Evolutionary conservation across 371 early-diverging fungal species (phyloP).

Genomic region (Saksenaea oblongispora): DNA sequence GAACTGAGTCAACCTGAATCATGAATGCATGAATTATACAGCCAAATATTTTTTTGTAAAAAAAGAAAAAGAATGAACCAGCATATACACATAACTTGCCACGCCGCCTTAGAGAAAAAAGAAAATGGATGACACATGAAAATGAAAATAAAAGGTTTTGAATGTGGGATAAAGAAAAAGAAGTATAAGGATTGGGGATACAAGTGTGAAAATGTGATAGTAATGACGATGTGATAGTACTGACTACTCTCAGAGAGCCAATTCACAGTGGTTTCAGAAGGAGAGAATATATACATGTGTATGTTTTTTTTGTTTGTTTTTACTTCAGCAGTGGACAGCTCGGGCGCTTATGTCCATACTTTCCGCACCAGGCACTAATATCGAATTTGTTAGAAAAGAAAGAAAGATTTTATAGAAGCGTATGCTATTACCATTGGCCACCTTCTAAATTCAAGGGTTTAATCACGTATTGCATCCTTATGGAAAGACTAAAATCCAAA

Average conservation of each 20-base stretch:
- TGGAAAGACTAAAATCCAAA: background rate
- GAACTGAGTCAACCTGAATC: background rate
- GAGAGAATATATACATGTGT: background rate
- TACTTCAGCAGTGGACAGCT: slow-evolving; percentile 19
- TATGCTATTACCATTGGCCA: slow-evolving; percentile 15
- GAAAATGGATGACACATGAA: background rate
- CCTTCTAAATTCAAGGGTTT: slow-evolving; percentile 19
- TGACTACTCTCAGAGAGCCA: background rate
- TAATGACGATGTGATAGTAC: background rate
- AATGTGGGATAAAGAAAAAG: background rate
- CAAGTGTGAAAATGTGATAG: background rate
- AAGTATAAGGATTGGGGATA: background rate
- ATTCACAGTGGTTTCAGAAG: background rate
- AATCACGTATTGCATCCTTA: slow-evolving; percentile 9
- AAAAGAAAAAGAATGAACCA: background rate
- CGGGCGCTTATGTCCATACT: slow-evolving; percentile 19
- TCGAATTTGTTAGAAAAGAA: background rate
- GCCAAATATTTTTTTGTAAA: background rate
- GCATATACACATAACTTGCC: slow-evolving; percentile 3
- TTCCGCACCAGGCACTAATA: slow-evolving; percentile 20
- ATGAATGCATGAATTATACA: background rate
- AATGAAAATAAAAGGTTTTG: background rate
- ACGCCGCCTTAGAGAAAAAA: background rate
- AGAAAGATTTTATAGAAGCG: background rate
- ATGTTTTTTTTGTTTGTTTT: background rate